Evolutionary conservation across 306 rosid genomes (phyloP).

Genomic region (Sechiopsis laciniata): DNA sequence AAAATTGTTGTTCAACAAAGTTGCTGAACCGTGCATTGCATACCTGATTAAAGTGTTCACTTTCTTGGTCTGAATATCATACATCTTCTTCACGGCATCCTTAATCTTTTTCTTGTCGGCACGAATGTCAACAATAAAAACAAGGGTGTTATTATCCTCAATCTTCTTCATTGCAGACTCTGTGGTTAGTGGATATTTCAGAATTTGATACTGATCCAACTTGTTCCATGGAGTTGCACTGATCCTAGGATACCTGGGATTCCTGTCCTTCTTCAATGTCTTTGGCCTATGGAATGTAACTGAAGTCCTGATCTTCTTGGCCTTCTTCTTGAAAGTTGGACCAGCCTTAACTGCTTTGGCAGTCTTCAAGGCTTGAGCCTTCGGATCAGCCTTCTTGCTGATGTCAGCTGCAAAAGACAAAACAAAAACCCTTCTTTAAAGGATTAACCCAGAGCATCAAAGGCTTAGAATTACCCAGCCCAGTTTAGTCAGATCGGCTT

Average conservation of each 20-base stretch:
- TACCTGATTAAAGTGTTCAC: slow-evolving; percentile 21
- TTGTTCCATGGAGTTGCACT: slow-evolving; percentile 82
- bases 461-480: not conserved
- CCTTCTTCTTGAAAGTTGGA: slow-evolving; percentile 19
- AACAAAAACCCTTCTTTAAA: not conserved
- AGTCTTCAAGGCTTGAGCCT: slow-evolving; percentile 23
- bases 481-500: not conserved
- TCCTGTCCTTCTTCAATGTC: slow-evolving; percentile 22
- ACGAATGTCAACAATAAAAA: slow-evolving; percentile 77
- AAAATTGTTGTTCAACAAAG: not conserved
- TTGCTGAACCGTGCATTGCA: not conserved
- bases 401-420: slow-evolving; percentile 1
- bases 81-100: slow-evolving; percentile 20
- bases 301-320: slow-evolving; percentile 19
- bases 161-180: slow-evolving; percentile 45
- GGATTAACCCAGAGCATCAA: not conserved
- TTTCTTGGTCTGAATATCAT: slow-evolving; percentile 22
- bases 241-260: slow-evolving; percentile 67
- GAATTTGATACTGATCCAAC: slow-evolving; percentile 85
- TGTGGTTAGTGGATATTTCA: slow-evolving; percentile 65
- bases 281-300: slow-evolving; percentile 22
- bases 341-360: slow-evolving; percentile 21
- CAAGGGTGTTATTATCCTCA: slow-evolving; percentile 27
- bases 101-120: slow-evolving; percentile 60
- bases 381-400: slow-evolving; percentile 14